Evolutionary conservation across 2,329 filamentous ascomycete species (phyloP), one percentile per base, ranked within the genome.

Genomic region (Monosporascus sp.): DNA sequence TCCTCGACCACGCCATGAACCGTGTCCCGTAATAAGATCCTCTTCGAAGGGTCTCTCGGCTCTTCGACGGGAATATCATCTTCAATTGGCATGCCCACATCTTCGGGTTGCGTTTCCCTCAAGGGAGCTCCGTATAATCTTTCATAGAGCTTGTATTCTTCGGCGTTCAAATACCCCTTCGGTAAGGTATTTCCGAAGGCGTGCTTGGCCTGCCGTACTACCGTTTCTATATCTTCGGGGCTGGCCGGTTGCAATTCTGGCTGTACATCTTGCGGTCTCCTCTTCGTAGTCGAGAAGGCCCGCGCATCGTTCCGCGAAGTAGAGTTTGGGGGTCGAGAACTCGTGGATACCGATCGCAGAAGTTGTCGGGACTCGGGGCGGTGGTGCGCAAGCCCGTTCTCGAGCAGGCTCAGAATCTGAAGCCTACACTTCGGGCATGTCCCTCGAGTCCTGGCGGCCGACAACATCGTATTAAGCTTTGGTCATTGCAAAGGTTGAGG

Each of bases 71-170:
- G 54, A 1, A 51, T 50, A 47, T n/a, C 57, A 8, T 62, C 61
- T 66, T 69, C 49, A 54, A 73, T 56, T 1, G 75, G 71, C 56
- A 74, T 79, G 26, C 72, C 83, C 4, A 84, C 76, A 68, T 87
- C 82, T 53, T 86, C 84, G 1, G 81, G 77, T 7, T 65, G 69
- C 2, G 83, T 86, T 50, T 81, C 78, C 43, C 85, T 78, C 56
- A 89, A 67, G 2, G 91, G 90, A 36, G 85, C 77, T 1, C 92
- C 93, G 68, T 94, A 97, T 17, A 96, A 73, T 58, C 91, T 80
- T 65, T 88, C 84, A 69, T 96, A 96, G 1, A 96, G 73, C 48
- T 74, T 75, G 63, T 87, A 85, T 68, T 96, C 91, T 51, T 87
- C 81, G 1, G 79, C 76, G 36, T 77, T 84, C 50, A 97, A 70